Evolutionary conservation across 1,284 basidiomycete genomes (phyloP), one percentile per base, ranked within the genome.

Genomic region (Leccinum pachyderme): DNA sequence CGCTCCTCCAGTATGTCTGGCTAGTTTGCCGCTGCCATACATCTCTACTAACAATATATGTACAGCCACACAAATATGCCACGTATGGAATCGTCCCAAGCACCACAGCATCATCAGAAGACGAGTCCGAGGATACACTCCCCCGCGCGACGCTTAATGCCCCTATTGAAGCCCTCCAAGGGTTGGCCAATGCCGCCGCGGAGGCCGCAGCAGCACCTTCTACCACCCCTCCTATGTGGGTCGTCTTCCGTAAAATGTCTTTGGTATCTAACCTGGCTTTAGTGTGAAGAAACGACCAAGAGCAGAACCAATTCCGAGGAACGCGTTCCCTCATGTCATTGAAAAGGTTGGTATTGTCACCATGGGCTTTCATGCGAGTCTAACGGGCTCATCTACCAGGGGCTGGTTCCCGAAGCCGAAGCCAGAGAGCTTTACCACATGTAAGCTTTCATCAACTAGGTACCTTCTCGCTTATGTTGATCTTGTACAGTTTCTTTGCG

Each of bases 121-220:
- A 94, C 64, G 91, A 91, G 66, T 89, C 89, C 2, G 92, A 94
- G 63, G 91, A 93, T 57, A 89, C 91, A 0, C 75, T 94, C 5
- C 89, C 91, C 13, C 81, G 91, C 37, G 82, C 88, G 27, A 83
- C 87, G 33, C 76, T 95, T 59, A 92, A 90, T 58, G 93, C 94
- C 0, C 94, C 94, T 1, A 96, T 96, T 56, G 93, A 96, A 68
- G 94, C 94, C 5, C 76, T 96, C 32, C 91, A 96, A 68, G 92
- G 93, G 2, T 77, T 96, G 45, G 94, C 93, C 12, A 95, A 96
- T 68, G 93, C 93, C 2, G 93, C 93, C 5, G 94, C 92, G 25
- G 93, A 95, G 71, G 91, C 93, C 2, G 93, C 94, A 1, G 88
- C 90, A 4, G 88, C 80, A 2, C 82, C 90, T 2, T 78, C 76